Percentiles rank a stretch among this genome's conserved stretches.
phyloP scores from a whole-genome alignment of 2,329 filamentous ascomycete species.

The Cercospora canescens region DNA sequence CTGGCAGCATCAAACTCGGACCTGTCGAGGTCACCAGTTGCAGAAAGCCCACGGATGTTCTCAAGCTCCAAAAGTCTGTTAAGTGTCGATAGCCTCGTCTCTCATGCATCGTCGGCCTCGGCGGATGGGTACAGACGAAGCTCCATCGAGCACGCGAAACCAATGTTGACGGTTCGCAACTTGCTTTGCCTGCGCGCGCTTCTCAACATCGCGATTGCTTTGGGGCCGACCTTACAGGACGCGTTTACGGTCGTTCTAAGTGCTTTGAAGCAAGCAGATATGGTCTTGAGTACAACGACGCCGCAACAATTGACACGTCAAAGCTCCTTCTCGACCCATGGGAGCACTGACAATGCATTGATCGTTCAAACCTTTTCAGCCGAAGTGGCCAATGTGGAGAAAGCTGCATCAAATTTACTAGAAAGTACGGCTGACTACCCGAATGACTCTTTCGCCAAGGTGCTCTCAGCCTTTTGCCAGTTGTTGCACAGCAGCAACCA shows the following conservation, averaged over 20 bases:
- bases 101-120: constrained; percentile 54
- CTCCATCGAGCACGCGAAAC: constrained; percentile 53
- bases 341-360: constrained; percentile 28
- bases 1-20: constrained; percentile 41
- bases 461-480: constrained; percentile 73
- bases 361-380: constrained; percentile 54
- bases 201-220: constrained; percentile 90
- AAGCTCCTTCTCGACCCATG: constrained; percentile 18
- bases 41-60: constrained; percentile 61
- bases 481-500: constrained; percentile 54
- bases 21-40: constrained; percentile 33
- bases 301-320: constrained; percentile 31
- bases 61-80: constrained; percentile 71
- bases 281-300: constrained; percentile 64
- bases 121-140: constrained; percentile 58
- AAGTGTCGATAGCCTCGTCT: constrained; percentile 70
- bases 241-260: constrained; percentile 92
- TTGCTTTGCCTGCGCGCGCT: constrained; percentile 85
- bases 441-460: constrained; percentile 74
- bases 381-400: constrained; percentile 86
- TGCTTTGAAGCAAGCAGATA: constrained; percentile 88
- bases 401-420: constrained; percentile 79
- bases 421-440: constrained; percentile 93
- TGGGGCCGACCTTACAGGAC: constrained; percentile 80
- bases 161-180: constrained; percentile 80